These are phyloP conservation scores for Porogramme epimiltina DNA, from an alignment of 1,284 basidiomycete species.

Conservation along the genomic window DNA sequence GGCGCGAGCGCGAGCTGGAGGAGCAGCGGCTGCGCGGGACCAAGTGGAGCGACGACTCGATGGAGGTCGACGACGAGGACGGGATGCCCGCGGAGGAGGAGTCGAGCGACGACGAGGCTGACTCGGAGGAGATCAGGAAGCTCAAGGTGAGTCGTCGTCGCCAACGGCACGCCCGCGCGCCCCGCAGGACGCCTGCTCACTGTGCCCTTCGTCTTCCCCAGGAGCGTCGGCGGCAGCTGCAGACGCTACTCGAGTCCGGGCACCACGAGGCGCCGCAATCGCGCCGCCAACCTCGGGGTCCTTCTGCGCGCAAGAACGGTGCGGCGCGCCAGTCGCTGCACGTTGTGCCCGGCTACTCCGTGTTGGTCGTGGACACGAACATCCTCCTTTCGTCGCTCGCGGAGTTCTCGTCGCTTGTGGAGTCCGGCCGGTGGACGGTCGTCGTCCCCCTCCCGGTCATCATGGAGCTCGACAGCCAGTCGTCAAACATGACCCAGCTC, in stretches of 20 bases:
- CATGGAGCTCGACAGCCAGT: conserved; percentile 94
- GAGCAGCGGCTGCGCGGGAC: conserved; percentile 61
- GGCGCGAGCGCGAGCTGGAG: conserved; percentile 64
- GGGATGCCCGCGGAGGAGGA: conserved; percentile 38
- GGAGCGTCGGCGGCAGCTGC: conserved; percentile 70
- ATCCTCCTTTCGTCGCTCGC: conserved; percentile 83
- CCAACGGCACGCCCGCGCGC: neutral
- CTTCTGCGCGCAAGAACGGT: conserved; percentile 28
- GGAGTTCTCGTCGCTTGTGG: conserved; percentile 75
- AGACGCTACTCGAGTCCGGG: conserved; percentile 53
- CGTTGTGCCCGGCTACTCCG: conserved; percentile 84
- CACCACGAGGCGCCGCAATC: conserved; percentile 36
- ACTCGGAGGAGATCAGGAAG: conserved; percentile 73
- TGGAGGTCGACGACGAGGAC: conserved; percentile 67
- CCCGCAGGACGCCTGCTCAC: too few relatives aligned
- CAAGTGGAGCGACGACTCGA: conserved; percentile 61
- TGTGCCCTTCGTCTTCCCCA: conserved; percentile 30
- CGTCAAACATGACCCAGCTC: conserved; percentile 64
- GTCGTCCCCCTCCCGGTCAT: conserved; percentile 92
- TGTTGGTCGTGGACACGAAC: conserved; percentile 94
- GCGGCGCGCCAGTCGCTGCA: conserved; percentile 46
- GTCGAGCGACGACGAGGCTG: conserved; percentile 58
- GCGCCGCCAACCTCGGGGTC: conserved; percentile 38
- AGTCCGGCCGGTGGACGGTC: conserved; percentile 84
- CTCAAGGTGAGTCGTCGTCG: conserved; percentile 62